A percentile compares a stretch with the other conserved stretches of the same genome.
phyloP scores from a whole-genome alignment of 768 basidiomycete species.

The Dentipellis fragilis region DNA sequence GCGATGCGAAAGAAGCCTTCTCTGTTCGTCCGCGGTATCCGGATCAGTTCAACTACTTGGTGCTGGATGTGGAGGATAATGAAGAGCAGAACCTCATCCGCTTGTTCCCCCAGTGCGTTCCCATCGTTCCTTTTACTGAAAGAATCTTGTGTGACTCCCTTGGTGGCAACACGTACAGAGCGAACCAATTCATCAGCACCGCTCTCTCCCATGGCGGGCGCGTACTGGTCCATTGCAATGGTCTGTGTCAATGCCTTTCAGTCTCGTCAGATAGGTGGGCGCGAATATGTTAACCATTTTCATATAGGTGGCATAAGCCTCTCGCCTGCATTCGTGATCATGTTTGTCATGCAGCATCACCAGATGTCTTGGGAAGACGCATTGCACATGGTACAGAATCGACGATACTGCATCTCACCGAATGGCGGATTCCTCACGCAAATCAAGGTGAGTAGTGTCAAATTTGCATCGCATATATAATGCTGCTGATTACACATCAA shows the following conservation, averaged over 20 bases:
- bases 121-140: neutral
- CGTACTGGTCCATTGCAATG: constrained; percentile 86
- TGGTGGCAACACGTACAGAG: constrained; percentile 30
- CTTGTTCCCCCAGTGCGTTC: constrained; percentile 70
- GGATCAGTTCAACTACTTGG: constrained; percentile 66
- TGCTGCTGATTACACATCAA: constrained; percentile 19
- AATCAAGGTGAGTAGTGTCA: constrained; percentile 55
- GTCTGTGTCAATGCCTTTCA: constrained; percentile 26
- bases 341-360: constrained; percentile 87
- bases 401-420: constrained; percentile 89
- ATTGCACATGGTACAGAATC: constrained; percentile 78
- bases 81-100: constrained; percentile 94
- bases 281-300: neutral
- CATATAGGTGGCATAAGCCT: constrained; percentile 72
- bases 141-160: neutral
- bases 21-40: constrained; percentile 82
- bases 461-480: neutral
- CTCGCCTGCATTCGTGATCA: constrained; percentile 83
- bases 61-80: constrained; percentile 81
- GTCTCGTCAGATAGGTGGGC: neutral
- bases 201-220: constrained; percentile 61
- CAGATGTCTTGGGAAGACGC: constrained; percentile 83
- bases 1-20: constrained; percentile 84
- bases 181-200: constrained; percentile 63
- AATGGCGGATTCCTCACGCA: constrained; percentile 89